These are phyloP conservation scores for Exserohilum turcica DNA, from an alignment of 2,329 filamentous ascomycete species.

Conservation along the genomic window DNA sequence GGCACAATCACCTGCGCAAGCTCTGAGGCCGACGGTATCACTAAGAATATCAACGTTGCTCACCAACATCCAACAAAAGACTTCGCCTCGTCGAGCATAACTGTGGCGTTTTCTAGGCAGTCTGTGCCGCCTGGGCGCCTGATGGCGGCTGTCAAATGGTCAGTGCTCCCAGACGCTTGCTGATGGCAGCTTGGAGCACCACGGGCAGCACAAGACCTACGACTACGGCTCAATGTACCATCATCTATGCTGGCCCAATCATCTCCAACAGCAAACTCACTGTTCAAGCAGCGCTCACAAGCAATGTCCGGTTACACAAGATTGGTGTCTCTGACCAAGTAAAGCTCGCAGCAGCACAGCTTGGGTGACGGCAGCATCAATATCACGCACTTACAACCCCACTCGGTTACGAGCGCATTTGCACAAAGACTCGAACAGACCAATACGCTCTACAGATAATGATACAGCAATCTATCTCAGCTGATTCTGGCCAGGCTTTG, in stretches of 20 bases:
- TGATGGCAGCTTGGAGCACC: slow-evolving; percentile 1
- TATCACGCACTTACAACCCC: slow-evolving; percentile 24
- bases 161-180: slow-evolving; percentile 4
- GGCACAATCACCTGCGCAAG: slow-evolving; percentile 5
- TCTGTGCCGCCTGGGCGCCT: slow-evolving; percentile 13
- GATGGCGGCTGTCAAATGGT: slow-evolving; percentile 22
- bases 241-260: neutral
- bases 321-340: neutral
- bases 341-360: neutral
- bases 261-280: neutral
- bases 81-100: slow-evolving; percentile 17
- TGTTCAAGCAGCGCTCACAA: neutral
- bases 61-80: slow-evolving; percentile 2
- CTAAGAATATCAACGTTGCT: slow-evolving; percentile 5
- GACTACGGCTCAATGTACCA: neutral
- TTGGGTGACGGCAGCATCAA: slow-evolving; percentile 7
- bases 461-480: slow-evolving; percentile 8
- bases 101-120: slow-evolving; percentile 23
- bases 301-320: slow-evolving; percentile 1
- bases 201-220: slow-evolving; percentile 7
- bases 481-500: neutral
- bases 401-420: slow-evolving; percentile 14
- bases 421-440: slow-evolving; percentile 11
- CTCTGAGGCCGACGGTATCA: slow-evolving; percentile 8
- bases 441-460: neutral